phyloP scores from a whole-genome alignment of 2,329 filamentous ascomycete species.

The Claviceps purpurea region DNA sequence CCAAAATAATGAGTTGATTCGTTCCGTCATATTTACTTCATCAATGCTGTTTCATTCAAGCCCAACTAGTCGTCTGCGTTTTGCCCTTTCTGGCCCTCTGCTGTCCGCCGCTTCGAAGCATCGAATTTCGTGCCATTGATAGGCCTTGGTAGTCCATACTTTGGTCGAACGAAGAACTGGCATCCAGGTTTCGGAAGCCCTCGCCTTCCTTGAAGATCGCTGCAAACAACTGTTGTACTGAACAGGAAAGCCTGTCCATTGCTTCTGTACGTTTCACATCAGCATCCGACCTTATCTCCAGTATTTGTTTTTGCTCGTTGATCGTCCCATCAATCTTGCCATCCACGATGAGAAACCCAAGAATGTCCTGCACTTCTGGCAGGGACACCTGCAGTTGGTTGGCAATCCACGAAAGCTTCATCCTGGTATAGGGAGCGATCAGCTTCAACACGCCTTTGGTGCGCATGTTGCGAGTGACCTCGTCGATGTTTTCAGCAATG shows the following conservation, averaged over 20 bases:
- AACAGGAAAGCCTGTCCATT: conserved; percentile 57
- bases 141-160: conserved; percentile 15
- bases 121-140: conserved; percentile 6
- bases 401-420: conserved; percentile 79
- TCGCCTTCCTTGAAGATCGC: conserved; percentile 68
- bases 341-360: conserved; percentile 89
- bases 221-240: conserved; percentile 55
- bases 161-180: conserved; percentile 15
- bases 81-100: conserved; percentile 4
- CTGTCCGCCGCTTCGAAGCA: conserved; percentile 2
- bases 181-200: conserved; percentile 37
- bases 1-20: neutral
- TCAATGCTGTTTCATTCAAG: neutral
- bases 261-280: conserved; percentile 64
- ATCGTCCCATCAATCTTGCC: conserved; percentile 78
- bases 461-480: conserved; percentile 95
- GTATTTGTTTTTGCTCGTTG: conserved; percentile 72
- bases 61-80: conserved; percentile 1
- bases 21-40: conserved; percentile 1
- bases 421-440: conserved; percentile 87
- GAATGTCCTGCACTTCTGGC: conserved; percentile 81
- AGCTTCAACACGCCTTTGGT: conserved; percentile 90
- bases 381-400: conserved; percentile 76
- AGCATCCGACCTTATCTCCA: conserved; percentile 63
- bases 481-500: conserved; percentile 97